These are phyloP conservation scores for Cytospora piceicola DNA, from an alignment of 2,329 filamentous ascomycete species.

Conservation along the genomic window DNA sequence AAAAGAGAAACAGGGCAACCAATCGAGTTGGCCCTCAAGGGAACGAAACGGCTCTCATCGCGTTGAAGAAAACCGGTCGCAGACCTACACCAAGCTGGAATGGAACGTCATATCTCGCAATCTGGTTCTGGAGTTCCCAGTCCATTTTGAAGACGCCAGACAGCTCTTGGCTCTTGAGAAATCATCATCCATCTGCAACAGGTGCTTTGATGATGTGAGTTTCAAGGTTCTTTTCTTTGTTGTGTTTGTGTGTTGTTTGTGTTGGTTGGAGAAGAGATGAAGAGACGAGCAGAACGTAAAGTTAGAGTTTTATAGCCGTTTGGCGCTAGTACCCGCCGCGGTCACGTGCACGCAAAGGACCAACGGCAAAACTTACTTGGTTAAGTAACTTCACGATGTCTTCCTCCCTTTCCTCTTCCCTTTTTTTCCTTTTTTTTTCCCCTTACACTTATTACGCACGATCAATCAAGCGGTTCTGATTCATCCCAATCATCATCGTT, in stretches of 20 bases:
- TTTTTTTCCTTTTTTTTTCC: slow-evolving; percentile 33
- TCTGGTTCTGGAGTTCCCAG: not conserved
- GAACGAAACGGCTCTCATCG: slow-evolving; percentile 6
- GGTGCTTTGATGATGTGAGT: not conserved
- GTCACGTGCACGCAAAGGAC: slow-evolving; percentile 14
- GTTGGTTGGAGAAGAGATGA: slow-evolving; percentile 8
- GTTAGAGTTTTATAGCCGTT: slow-evolving; percentile 15
- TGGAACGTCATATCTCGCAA: not conserved
- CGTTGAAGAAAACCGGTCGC: slow-evolving; percentile 2
- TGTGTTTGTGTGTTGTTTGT: slow-evolving; percentile 1
- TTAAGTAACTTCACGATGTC: slow-evolving; percentile 12
- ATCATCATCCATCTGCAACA: not conserved
- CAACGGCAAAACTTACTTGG: not conserved
- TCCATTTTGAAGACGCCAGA: not conserved
- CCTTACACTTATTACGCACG: slow-evolving; percentile 56
- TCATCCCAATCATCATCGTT: slow-evolving; percentile 57
- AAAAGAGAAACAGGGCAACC: not conserved
- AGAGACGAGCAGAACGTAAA: slow-evolving; percentile 20
- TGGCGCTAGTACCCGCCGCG: not conserved
- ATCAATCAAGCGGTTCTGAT: slow-evolving; percentile 64
- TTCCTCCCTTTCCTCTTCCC: slow-evolving; percentile 4
- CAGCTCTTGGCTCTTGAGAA: too few relatives aligned
- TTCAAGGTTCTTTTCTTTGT: slow-evolving; percentile 2
- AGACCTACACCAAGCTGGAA: slow-evolving; percentile 19
- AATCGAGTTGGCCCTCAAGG: not conserved